These are phyloP conservation scores for Fomes fomentarius DNA, from an alignment of 1,284 basidiomycete genomes.

Conservation along the genomic window DNA sequence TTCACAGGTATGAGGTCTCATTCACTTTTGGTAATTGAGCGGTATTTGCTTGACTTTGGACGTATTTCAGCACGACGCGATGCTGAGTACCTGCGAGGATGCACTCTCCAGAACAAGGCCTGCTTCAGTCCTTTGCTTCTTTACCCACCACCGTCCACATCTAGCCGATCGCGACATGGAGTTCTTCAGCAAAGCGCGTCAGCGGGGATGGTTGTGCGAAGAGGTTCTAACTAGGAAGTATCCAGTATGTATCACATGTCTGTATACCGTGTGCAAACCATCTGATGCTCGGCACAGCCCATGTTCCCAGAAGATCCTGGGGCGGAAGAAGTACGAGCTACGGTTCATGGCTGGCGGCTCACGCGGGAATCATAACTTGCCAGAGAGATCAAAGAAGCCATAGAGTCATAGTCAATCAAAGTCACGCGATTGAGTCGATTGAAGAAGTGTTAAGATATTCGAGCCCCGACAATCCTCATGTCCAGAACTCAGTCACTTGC, in stretches of 20 bases:
- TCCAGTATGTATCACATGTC: constrained; percentile 46
- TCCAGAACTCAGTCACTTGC: background rate
- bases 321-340: constrained; percentile 70
- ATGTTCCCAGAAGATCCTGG: constrained; percentile 91
- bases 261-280: background rate
- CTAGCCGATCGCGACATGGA: constrained; percentile 84
- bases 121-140: constrained; percentile 83
- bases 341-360: constrained; percentile 80
- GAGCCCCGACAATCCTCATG: too few relatives aligned
- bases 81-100: constrained; percentile 77
- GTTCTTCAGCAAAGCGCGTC: constrained; percentile 76
- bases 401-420: too few relatives aligned
- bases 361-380: constrained; percentile 31
- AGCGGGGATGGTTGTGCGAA: constrained; percentile 76
- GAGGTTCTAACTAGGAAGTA: constrained; percentile 73
- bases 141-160: constrained; percentile 89
- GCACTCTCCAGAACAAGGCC: constrained; percentile 32
- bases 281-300: constrained; percentile 45
- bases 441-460: too few relatives aligned
- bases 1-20: constrained; percentile 59
- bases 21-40: background rate
- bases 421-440: too few relatives aligned
- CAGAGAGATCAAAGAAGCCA: background rate
- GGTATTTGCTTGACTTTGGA: too few relatives aligned
- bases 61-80: constrained; percentile 72